phyloP scores from a whole-genome alignment of 176 grass and related monocot species.

The Paspalum vaginatum region DNA sequence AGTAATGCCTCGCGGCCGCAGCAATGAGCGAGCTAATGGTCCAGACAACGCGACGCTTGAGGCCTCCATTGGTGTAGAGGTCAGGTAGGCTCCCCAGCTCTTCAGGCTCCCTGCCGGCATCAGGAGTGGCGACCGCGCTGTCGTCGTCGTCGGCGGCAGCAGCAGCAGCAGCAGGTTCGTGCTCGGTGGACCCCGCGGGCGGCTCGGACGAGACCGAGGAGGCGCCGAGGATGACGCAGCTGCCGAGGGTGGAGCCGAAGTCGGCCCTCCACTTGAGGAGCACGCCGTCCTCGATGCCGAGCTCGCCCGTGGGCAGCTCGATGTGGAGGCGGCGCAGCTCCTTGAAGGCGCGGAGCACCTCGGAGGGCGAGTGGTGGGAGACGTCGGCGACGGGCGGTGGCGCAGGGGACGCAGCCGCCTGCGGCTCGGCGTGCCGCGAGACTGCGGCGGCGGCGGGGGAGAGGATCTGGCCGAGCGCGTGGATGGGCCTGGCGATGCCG shows the following conservation, averaged over 20 bases:
- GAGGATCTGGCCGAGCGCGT: constrained; percentile 82
- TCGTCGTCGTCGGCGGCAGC: too few relatives aligned
- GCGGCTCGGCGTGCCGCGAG: constrained; percentile 18
- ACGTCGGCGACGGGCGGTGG: constrained; percentile 40
- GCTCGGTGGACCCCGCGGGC: background rate
- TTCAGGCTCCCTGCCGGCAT: constrained; percentile 40
- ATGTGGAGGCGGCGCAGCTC: constrained; percentile 75
- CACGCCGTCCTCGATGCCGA: constrained; percentile 79
- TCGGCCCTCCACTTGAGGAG: constrained; percentile 91
- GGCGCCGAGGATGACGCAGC: constrained; percentile 79
- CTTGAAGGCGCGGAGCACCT: constrained; percentile 88
- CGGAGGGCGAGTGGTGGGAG: constrained; percentile 90
- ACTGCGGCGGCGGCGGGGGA: constrained; percentile 50
- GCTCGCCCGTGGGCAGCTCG: constrained; percentile 83
- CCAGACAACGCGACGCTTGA: constrained; percentile 90
- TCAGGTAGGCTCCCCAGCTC: constrained; percentile 56
- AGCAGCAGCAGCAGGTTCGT: background rate
- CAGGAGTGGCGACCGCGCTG: background rate
- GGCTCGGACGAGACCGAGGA: constrained; percentile 57
- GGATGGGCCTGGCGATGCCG: constrained; percentile 71
- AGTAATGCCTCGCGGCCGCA: constrained; percentile 84
- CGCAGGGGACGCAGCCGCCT: background rate
- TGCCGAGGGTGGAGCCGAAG: constrained; percentile 80
- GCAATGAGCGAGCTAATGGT: constrained; percentile 92
- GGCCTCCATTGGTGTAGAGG: constrained; percentile 59